A percentile compares a stretch with the other conserved stretches of the same genome.
phyloP scores from a whole-genome alignment of 1,139 yeast genomes.

The Pichia sp. region DNA sequence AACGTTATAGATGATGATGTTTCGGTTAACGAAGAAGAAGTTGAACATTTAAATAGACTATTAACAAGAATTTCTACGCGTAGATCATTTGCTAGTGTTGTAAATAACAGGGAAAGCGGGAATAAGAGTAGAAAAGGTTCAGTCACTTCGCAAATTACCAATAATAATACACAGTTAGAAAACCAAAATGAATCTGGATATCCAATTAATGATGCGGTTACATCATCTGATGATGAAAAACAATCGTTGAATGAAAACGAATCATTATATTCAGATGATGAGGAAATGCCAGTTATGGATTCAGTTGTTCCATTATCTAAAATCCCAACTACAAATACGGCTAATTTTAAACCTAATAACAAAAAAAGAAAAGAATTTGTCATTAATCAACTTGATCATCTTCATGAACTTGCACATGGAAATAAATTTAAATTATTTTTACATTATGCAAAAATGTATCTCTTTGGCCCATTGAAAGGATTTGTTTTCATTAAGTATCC shows the following conservation, averaged over 20 bases:
- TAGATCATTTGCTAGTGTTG: constrained; percentile 14
- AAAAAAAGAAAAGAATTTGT: constrained; percentile 22
- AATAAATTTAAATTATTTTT: constrained; percentile 18
- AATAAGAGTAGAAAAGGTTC: constrained; percentile 8
- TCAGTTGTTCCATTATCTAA: constrained; percentile 31
- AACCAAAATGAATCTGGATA: too few species aligned
- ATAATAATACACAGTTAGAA: background rate
- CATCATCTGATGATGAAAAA: background rate
- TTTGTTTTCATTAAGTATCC: constrained; percentile 56
- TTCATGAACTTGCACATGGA: constrained; percentile 17
- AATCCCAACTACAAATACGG: constrained; percentile 25
- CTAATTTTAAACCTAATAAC: constrained; percentile 22
- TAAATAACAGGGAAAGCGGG: background rate
- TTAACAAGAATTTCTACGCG: constrained; percentile 22
- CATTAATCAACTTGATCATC: constrained; percentile 26
- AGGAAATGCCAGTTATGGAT: constrained; percentile 24
- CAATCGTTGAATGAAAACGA: background rate
- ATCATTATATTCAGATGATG: constrained; percentile 1
- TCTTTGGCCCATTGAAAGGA: constrained; percentile 44
- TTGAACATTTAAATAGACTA: constrained; percentile 19
- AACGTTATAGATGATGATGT: constrained; percentile 8
- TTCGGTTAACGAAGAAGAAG: constrained; percentile 16
- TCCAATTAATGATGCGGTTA: background rate
- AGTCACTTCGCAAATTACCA: background rate
- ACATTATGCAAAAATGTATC: constrained; percentile 35